Conservation (phyloP, 2,329 filamentous ascomycete genomes). For the Keithomyces neogunnii region DNA sequence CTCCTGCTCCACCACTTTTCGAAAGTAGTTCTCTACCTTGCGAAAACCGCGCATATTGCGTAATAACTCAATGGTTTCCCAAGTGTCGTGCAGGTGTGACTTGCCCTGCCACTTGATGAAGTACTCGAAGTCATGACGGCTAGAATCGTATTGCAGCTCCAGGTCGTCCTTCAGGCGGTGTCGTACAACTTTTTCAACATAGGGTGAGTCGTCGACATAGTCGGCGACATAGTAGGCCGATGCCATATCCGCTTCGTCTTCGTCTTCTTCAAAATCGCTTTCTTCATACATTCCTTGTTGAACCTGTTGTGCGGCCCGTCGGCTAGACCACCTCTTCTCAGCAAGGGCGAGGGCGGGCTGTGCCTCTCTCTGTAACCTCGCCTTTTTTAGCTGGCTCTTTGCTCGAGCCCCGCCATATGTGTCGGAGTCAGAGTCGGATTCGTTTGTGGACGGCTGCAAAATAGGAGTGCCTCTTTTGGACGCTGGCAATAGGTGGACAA, state of each 20-base stretch:
- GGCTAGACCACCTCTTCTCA: constrained; percentile 87
- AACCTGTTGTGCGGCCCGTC: constrained; percentile 71
- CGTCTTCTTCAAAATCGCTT: constrained; percentile 56
- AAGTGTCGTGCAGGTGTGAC: constrained; percentile 91
- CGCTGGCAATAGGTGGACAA: constrained; percentile 27
- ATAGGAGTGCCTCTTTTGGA: constrained; percentile 53
- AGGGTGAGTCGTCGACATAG: constrained; percentile 69
- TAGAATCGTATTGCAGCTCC: constrained; percentile 47
- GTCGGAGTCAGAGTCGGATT: constrained; percentile 64
- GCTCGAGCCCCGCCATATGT: constrained; percentile 71
- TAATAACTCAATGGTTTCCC: constrained; percentile 74
- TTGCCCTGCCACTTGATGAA: constrained; percentile 96
- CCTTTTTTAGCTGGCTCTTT: constrained; percentile 64
- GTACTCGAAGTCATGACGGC: constrained; percentile 75
- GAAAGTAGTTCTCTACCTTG: constrained; percentile 91
- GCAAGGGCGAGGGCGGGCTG: constrained; percentile 58
- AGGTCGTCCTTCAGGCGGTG: constrained; percentile 68
- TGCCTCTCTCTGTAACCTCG: constrained; percentile 62
- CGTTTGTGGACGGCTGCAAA: constrained; percentile 44
- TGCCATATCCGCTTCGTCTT: constrained; percentile 45
- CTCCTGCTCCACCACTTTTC: constrained; percentile 72
- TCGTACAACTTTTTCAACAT: constrained; percentile 85
- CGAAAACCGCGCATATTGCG: constrained; percentile 74
- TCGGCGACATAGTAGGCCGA: constrained; percentile 62
- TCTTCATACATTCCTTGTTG: constrained; percentile 56